Percentiles rank a stretch among this genome's conserved stretches.
These are phyloP conservation scores for Erodium maritimum DNA, from an alignment of 345 rosid genomes.

Conservation along the genomic window DNA sequence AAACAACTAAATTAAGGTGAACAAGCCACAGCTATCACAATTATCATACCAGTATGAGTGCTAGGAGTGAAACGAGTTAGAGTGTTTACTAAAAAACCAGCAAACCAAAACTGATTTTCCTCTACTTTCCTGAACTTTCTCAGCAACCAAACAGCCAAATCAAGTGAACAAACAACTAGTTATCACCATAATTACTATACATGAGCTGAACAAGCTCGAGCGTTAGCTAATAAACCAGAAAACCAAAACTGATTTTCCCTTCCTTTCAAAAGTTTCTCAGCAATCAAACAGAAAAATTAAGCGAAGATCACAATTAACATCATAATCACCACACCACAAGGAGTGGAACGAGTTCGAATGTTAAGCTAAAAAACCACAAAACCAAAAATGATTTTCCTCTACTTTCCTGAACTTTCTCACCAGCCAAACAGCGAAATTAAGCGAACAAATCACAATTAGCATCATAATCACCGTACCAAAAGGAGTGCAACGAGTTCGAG, in stretches of 20 bases:
- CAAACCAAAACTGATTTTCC: too few species aligned
- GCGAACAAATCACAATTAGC: not conserved
- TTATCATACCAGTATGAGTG: too few species aligned
- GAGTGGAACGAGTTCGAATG: not conserved
- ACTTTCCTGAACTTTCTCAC: not conserved
- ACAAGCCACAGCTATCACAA: not conserved
- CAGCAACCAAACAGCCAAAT: not conserved
- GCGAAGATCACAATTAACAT: not conserved
- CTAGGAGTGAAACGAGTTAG: too few species aligned
- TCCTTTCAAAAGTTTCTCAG: too few species aligned
- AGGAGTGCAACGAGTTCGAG: slow-evolving; percentile 46
- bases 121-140: not conserved
- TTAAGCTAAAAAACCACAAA: not conserved
- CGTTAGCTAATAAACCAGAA: not conserved
- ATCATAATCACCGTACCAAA: slow-evolving; percentile 13
- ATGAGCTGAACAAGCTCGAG: not conserved
- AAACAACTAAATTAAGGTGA: not conserved
- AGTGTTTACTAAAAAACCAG: too few species aligned
- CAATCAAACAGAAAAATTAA: not conserved
- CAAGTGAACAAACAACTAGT: not conserved
- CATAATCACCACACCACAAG: not conserved
- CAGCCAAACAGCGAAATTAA: not conserved
- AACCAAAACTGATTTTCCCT: too few species aligned
- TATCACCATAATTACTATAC: not conserved
- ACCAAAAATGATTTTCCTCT: not conserved